Conservation (phyloP, 2,329 filamentous ascomycete species). For the Claviceps spartinae region DNA sequence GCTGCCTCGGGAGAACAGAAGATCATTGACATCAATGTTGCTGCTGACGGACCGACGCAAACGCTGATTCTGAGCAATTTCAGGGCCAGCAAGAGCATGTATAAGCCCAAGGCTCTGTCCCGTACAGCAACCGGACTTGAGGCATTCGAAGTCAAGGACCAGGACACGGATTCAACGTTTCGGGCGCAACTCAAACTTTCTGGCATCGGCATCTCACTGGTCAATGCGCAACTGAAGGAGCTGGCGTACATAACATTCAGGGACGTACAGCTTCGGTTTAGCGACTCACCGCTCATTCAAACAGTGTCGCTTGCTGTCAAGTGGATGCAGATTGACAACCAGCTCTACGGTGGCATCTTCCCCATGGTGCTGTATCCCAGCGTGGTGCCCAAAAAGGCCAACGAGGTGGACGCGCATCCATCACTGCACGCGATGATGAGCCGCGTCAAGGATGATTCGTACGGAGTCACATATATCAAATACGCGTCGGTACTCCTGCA, state of each 20-base stretch:
- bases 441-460: constrained; percentile 93
- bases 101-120: constrained; percentile 45
- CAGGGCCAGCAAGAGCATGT: constrained; percentile 83
- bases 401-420: constrained; percentile 91
- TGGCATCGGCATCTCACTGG: constrained; percentile 81
- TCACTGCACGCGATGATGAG: constrained; percentile 88
- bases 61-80: constrained; percentile 91
- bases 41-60: constrained; percentile 89
- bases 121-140: constrained; percentile 37
- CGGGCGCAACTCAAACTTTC: constrained; percentile 77
- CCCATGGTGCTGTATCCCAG: constrained; percentile 94
- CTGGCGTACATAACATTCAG: constrained; percentile 87
- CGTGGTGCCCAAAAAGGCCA: constrained; percentile 91
- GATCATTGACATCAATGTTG: constrained; percentile 93
- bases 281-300: constrained; percentile 86
- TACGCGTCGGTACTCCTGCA: constrained; percentile 89
- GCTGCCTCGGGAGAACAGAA: constrained; percentile 56
- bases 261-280: constrained; percentile 81
- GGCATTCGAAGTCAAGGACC: constrained; percentile 80
- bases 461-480: constrained; percentile 95
- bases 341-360: constrained; percentile 95
- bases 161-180: constrained; percentile 79
- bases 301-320: constrained; percentile 84
- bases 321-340: constrained; percentile 98
- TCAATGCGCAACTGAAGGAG: constrained; percentile 86